Percentiles rank a stretch among this genome's conserved stretches.
Evolutionary conservation across 352 stramenopile species (phyloP).

Genomic region (Thraustotheca clavata): DNA sequence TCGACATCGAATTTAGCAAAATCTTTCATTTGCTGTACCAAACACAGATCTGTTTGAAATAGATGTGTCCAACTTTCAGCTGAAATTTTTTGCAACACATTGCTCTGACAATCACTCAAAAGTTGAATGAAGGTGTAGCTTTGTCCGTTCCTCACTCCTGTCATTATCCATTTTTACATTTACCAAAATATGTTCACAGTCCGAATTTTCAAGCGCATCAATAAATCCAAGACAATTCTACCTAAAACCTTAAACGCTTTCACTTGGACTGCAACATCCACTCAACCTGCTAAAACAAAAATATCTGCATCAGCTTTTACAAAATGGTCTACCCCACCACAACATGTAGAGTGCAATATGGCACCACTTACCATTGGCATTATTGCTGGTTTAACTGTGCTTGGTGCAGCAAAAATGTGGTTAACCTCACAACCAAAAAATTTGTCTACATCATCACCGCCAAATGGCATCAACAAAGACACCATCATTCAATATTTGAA

Average conservation of each 20-base stretch:
- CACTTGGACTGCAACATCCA: too few relatives aligned
- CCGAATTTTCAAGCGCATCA: background rate
- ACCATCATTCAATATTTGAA: constrained; percentile 63
- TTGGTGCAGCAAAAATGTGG: constrained; percentile 80
- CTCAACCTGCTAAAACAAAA: background rate
- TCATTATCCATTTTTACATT: too few relatives aligned
- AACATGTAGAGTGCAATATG: constrained; percentile 13
- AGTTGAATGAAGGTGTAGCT: too few relatives aligned
- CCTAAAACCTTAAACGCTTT: background rate
- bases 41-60: too few relatives aligned
- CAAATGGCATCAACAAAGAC: constrained; percentile 32
- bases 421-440: too few relatives aligned
- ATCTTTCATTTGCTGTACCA: too few relatives aligned
- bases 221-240: background rate
- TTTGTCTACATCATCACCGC: constrained; percentile 37
- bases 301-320: background rate
- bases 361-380: constrained; percentile 30
- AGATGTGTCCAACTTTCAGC: too few relatives aligned
- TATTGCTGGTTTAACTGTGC: constrained; percentile 49
- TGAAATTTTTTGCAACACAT: too few relatives aligned
- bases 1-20: too few relatives aligned
- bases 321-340: background rate
- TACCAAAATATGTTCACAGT: background rate
- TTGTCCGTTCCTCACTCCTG: too few relatives aligned
- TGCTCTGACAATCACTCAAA: too few relatives aligned